Base-by-base conservation (phyloP, 352 stramenopile genomes). In the Pythium brassicae region DNA sequence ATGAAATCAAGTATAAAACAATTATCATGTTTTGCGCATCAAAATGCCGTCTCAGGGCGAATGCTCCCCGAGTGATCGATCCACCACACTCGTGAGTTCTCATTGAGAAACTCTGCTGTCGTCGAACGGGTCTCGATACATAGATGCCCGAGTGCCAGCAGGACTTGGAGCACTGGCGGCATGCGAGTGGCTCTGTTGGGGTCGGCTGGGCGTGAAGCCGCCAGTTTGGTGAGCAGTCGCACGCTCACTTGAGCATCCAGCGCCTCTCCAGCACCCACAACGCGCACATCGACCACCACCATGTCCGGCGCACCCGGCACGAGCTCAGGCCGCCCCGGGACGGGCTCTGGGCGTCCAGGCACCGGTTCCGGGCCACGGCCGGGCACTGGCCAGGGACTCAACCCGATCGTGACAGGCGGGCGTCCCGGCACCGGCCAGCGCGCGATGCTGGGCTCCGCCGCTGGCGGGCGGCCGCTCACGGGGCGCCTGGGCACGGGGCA, bases 371-470 rank as follows among this genome's bases (percentile, higher is more conserved):
- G 27, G 48, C 62, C 52, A 59, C 76, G 77, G 26, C 78, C 80
- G 49, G 78, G 78, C 39, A 89, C 78, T 4, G 76, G 80, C 0
- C 76, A 88, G 61, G 63, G 66, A 55, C 59, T 85, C 9, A 87
- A 87, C 55, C 76, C 74, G 44, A 84, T 87, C 61, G 72, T 76
- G 11, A 49, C 37, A 6, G 66, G 69, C 8, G 69, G 42, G n/a
- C 68, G 75, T 37, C 75, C 76, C 7, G 76, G 78, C 43, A 88
- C 76, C 10, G 74, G 74, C 3, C 78, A 88, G 61, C 78, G 74
- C 44, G 62, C 47, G 17, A 62, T 73, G 54, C 53, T 87, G 2
- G 69, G 59, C 6, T 87, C 76, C 12, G 74, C 79, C 5, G 74
- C 76, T 10, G 71, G 68, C 11, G 71, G 77, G 23, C 63, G 78